phyloP scores from a whole-genome alignment of 495 filamentous ascomycete genomes.

The Cercophora newfieldiana region DNA sequence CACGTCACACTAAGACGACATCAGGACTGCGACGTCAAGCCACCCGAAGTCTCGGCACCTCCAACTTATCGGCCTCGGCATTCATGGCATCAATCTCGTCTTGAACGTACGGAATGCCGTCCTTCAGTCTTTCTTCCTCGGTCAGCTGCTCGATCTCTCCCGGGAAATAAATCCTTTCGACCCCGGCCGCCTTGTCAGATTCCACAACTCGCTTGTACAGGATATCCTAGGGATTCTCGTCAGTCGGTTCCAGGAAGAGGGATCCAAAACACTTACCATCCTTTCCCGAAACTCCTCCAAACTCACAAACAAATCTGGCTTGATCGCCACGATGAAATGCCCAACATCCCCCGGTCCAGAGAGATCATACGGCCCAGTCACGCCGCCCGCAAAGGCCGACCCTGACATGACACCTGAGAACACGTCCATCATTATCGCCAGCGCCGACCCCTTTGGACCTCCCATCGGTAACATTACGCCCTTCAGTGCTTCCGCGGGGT shows the following conservation, averaged over 20 bases:
- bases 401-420: constrained; percentile 74
- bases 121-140: constrained; percentile 52
- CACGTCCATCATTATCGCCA: constrained; percentile 83
- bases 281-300: constrained; percentile 65
- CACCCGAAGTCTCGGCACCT: constrained; percentile 25
- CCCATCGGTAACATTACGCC: constrained; percentile 82
- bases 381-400: constrained; percentile 68
- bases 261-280: constrained; percentile 44
- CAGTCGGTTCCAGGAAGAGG: background rate
- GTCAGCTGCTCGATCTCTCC: constrained; percentile 72
- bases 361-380: constrained; percentile 71
- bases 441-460: constrained; percentile 70
- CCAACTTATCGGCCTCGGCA: constrained; percentile 61
- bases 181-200: constrained; percentile 64
- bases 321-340: constrained; percentile 73
- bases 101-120: constrained; percentile 66
- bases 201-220: constrained; percentile 64
- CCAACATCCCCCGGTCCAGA: constrained; percentile 68
- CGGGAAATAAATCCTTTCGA: constrained; percentile 77
- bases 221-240: constrained; percentile 42
- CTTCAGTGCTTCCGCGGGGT: constrained; percentile 63
- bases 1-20: background rate
- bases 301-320: constrained; percentile 74
- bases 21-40: background rate
- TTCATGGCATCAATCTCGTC: constrained; percentile 68